Base-by-base conservation (phyloP, 2,329 filamentous ascomycete species). In the Phoma sp. region DNA sequence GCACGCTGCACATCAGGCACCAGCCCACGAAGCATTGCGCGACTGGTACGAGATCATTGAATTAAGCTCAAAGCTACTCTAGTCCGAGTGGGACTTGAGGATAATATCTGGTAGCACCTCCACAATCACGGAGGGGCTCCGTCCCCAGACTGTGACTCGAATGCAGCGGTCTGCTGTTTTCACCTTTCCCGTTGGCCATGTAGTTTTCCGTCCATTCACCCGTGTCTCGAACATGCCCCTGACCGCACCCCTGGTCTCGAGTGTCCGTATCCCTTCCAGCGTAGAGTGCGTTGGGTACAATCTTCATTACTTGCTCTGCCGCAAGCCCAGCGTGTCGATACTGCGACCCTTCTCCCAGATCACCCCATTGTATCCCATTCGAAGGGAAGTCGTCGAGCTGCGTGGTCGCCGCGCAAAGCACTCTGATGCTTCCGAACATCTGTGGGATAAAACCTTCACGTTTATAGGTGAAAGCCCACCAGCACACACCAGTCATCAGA, bases 381-480 rank as follows among this genome's bases (percentile, higher is more conserved):
- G 39, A 36, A 5, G 66, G 63, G 38, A 72, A 72, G 30, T 66
- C 65, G 37, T 70, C 61, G 25, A 74, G 50, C 23, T 66, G 53
- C 10, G 58, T 68, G 6, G 66, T 70, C 4, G 64, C 58, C 3
- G 67, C 62, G 47, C 66, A 71, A 4, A 72, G 55, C 7, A 65
- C 58, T 41, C 66, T 61, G 13, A 74, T 66, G 18, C 66, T 71
- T 4, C 69, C 68, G 47, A 68, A 72, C 68, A 72, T 71, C 36
- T 71, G 70, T 14, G 70, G 70, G 24, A 71, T 70, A 40, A 68
- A 69, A 1, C 67, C 68, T 55, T 71, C 69, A 3, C 68, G 61
- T 14, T 58, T 62, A 42, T 68, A 71, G 2, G 64, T 69, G 47
- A 65, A 72, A 1, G 69, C 64, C 65, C 61, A 71, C 65, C 68